Evolutionary conservation across 768 basidiomycete genomes (phyloP), one percentile per base, ranked within the genome.

Genomic region (Tulasnella sp.): DNA sequence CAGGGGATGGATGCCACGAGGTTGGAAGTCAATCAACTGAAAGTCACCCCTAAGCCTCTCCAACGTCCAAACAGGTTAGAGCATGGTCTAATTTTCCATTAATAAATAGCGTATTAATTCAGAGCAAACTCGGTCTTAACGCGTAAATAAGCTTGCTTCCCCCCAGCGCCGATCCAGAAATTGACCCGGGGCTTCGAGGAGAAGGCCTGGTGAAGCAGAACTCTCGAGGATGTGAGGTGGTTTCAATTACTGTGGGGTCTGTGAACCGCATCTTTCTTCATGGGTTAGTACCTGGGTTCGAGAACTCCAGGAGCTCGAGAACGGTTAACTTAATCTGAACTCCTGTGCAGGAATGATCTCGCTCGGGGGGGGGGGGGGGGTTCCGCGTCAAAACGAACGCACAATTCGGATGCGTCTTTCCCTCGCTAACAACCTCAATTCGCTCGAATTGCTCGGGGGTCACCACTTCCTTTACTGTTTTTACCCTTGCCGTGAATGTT

Each of bases 211-310:
- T 37, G 73, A 58, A n/a, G 36, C 15, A n/a, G 52, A 74, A 31
- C 9, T 74, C 29, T 22, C 52, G 7, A 22, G 19, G 73, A 15
- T 3, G 6, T 52, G 36, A 58, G 73, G 39, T 74, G 73, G 73
- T 74, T 54, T n/a, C n/a, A n/a, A n/a, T 25, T 74, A 74, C n/a
- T 74, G 73, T 37, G 15, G n/a, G 73, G 73, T 1, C 54, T 74
- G 7, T 25, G 42, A 12, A 67, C 38, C 31, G 31, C 73, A 1
- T 34, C 64, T n/a, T 17, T 74, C 7, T 74, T n/a, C 52, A 74
- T 74, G 73, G 58, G 73, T 74, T 11, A n/a, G 67, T 3, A 40
- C 12, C 25, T n/a, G 9, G n/a, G 1, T 2, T 29, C 42, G n/a
- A 73, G 5, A 17, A 37, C 17, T 19, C 42, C 22, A 12, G n/a